phyloP scores from a whole-genome alignment of 805 yeast species.

The Nematodospora valgi region DNA sequence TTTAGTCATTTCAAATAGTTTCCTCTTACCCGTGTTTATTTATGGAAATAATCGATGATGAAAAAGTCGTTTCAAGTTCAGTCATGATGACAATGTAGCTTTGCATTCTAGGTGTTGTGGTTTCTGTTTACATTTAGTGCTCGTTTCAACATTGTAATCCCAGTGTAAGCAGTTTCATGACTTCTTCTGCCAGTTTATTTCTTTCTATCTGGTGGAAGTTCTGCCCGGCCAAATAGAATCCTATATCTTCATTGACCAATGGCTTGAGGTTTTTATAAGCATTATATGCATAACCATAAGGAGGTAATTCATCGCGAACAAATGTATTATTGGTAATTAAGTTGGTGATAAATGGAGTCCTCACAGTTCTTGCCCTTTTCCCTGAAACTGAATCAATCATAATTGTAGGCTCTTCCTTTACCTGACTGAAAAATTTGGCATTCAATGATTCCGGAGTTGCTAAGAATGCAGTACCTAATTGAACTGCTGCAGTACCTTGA shows the following conservation, averaged over 20 bases:
- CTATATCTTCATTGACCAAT: conserved; percentile 14
- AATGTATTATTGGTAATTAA: conserved; percentile 13
- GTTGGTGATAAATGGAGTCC: conserved; percentile 30
- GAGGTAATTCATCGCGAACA: conserved; percentile 21
- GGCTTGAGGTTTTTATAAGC: conserved; percentile 26
- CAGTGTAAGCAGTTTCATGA: too few species aligned
- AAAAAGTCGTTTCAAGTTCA: too few species aligned
- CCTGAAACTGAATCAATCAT: conserved; percentile 38
- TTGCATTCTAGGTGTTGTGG: too few species aligned
- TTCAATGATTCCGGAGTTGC: conserved; percentile 28
- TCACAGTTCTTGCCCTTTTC: conserved; percentile 33
- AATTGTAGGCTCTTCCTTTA: conserved; percentile 16
- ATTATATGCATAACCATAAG: conserved; percentile 31
- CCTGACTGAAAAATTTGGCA: conserved; percentile 15
- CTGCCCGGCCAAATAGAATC: conserved; percentile 35
- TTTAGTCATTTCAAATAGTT: too few species aligned
- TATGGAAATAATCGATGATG: too few species aligned
- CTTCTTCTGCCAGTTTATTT: conserved; percentile 2
- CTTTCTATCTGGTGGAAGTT: conserved; percentile 22
- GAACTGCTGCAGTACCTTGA: conserved; percentile 50
- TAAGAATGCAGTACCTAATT: conserved; percentile 53
- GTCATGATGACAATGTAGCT: too few species aligned
- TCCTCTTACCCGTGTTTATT: too few species aligned
- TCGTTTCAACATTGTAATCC: too few species aligned
- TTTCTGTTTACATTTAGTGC: too few species aligned